Base-by-base conservation (phyloP, 306 rosid species). In the Hippophae rhamnoides region DNA sequence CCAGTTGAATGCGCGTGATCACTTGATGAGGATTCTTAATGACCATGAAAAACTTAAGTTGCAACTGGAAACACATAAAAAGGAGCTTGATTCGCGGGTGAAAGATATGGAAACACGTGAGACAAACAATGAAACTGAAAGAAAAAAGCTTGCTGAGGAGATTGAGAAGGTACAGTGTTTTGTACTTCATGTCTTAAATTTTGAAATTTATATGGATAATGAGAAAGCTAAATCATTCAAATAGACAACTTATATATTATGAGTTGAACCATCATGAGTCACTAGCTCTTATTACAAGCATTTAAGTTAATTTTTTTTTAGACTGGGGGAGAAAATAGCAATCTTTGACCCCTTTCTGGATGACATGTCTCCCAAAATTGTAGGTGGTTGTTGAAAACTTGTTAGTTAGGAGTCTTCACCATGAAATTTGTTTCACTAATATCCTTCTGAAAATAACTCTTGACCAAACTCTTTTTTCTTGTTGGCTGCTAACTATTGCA, bases 51-150 rank as follows among this genome's bases (percentile, higher is more conserved):
- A 82, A 67, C 76, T 84, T 26, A 86, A 84, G 76, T 41, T 71
- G 76, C 89, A 82, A 66, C 71, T 90, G 62, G 95, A 86, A 75
- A 72, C 80, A 74, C 90, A 84, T 54, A 82, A 81, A 70, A 81
- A 53, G 54, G 83, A 82, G 63, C 83, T 87, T 7, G 94, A 84
- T 77, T 47, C 66, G 52, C 80, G 72, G 54, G 76, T 81, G 69
- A 64, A 63, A 64, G 90, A 87, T 61, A 61, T 90, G 84, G 90
- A 87, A 77, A 77, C 77, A 70, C 94, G 94, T 42, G 94, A 82
- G 53, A 79, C 80, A 43, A 81, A 73, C 42, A 84, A 81, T 7
- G 94, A 87, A 79, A 76, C 52, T 67, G 90, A 90, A 76, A 84
- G 87, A 42, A 79, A 69, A 69, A 84, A 74, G 74, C 79, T 86